A percentile compares a stretch with the other conserved stretches of the same genome.
phyloP scores from a whole-genome alignment of 176 grass and related monocot genomes.

The Carex myosuroides region DNA sequence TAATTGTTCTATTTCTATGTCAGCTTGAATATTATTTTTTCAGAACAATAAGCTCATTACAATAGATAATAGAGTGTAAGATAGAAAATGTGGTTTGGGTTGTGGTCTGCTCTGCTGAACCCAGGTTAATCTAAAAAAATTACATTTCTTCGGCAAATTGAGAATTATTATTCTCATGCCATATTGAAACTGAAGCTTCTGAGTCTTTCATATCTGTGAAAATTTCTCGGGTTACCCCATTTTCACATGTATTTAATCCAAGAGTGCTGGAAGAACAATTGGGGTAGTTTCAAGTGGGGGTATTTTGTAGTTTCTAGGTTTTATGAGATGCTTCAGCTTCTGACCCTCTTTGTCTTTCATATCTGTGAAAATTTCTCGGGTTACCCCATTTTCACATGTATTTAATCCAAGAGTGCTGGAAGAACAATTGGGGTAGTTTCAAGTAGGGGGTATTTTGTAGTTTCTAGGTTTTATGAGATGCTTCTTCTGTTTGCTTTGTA shows the following conservation, averaged over 20 bases:
- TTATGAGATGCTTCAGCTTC: too few species aligned
- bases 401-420: not conserved
- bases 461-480: not conserved
- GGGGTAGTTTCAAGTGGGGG: too few species aligned
- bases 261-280: not conserved
- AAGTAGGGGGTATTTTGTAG: too few species aligned
- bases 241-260: not conserved
- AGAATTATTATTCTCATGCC: not conserved
- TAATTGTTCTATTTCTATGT: constrained; percentile 3
- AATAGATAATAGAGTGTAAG: not conserved
- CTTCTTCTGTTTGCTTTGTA: not conserved
- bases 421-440: too few species aligned
- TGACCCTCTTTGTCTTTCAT: not conserved
- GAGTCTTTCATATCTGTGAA: not conserved
- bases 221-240: not conserved
- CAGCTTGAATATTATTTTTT: not conserved
- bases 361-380: not conserved
- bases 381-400: not conserved
- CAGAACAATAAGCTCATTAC: not conserved
- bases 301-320: too few species aligned
- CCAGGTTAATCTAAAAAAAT: not conserved
- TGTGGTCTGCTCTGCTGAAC: not conserved
- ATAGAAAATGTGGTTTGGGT: not conserved
- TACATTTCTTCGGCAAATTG: not conserved
- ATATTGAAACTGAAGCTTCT: not conserved